Percentiles rank a stretch among this genome's conserved stretches.
phyloP scores from a whole-genome alignment of 164 flowering plant genomes.

The Nelumbo lutea region DNA sequence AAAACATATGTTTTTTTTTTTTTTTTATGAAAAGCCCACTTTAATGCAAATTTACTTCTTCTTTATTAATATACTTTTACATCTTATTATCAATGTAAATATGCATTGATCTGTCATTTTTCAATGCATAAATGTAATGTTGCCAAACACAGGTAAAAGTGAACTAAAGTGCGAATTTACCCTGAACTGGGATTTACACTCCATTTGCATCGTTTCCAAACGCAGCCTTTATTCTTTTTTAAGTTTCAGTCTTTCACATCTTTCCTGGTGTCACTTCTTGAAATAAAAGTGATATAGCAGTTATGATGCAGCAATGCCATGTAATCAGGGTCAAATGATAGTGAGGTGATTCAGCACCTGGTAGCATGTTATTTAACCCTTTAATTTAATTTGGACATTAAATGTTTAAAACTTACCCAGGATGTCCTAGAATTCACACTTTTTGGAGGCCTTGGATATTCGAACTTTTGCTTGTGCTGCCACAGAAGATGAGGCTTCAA shows the following conservation, averaged over 20 bases:
- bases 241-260: background rate
- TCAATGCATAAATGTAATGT: too few relatives aligned
- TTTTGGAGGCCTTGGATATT: conserved; percentile 56
- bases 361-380: background rate
- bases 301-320: background rate
- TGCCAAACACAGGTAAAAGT: too few relatives aligned
- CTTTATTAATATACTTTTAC: too few relatives aligned
- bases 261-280: background rate
- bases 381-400: background rate
- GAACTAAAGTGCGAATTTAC: too few relatives aligned
- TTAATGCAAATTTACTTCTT: too few relatives aligned
- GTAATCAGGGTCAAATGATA: background rate
- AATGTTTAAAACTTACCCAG: conserved; percentile 44
- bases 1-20: too few relatives aligned
- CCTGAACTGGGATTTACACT: too few relatives aligned
- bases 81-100: too few relatives aligned
- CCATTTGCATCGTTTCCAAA: too few relatives aligned
- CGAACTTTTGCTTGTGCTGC: conserved; percentile 54
- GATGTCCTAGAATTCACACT: conserved; percentile 49
- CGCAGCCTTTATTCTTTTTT: too few relatives aligned
- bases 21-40: too few relatives aligned
- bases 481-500: conserved; percentile 49
- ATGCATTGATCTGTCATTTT: too few relatives aligned
- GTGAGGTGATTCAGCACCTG: background rate
- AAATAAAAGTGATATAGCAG: background rate